A percentile compares a stretch with the other conserved stretches of the same genome.
Conservation (phyloP, 768 basidiomycete genomes). For the Sarcodon aspratus region DNA sequence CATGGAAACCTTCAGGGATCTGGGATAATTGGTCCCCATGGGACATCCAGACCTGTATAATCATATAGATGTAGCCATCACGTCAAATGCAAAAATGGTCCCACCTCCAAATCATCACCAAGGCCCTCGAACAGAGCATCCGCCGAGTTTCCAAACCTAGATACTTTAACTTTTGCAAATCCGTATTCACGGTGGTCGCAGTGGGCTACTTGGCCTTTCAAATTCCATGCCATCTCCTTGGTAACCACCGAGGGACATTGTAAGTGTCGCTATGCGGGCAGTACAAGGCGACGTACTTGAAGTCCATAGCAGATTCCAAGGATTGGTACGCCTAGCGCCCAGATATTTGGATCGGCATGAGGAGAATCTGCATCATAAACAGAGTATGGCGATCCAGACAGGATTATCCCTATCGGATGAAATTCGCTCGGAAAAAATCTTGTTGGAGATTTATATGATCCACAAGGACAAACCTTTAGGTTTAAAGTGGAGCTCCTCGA, state of each 20-base stretch:
- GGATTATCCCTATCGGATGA: slow-evolving; percentile 62
- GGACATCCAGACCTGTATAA: slow-evolving; percentile 94
- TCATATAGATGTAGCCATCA: not conserved
- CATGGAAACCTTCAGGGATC: slow-evolving; percentile 74
- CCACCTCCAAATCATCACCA: slow-evolving; percentile 82
- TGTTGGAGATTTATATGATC: not conserved
- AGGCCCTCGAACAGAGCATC: slow-evolving; percentile 81
- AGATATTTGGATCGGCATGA: slow-evolving; percentile 88
- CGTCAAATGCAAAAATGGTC: slow-evolving; percentile 5
- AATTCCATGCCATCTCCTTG: slow-evolving; percentile 88
- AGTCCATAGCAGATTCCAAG: slow-evolving; percentile 97
- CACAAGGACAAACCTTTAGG: slow-evolving; percentile 62
- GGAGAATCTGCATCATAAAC: slow-evolving; percentile 92
- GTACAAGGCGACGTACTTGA: slow-evolving; percentile 41
- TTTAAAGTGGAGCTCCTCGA: slow-evolving; percentile 82
- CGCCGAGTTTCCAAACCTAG: slow-evolving; percentile 42
- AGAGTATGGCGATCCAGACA: slow-evolving; percentile 97
- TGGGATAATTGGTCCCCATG: slow-evolving; percentile 90
- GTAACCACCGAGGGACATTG: not conserved
- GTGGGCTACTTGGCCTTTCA: slow-evolving; percentile 74
- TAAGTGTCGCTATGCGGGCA: not conserved
- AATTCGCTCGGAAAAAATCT: slow-evolving; percentile 6
- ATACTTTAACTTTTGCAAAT: slow-evolving; percentile 70
- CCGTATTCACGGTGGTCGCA: slow-evolving; percentile 95
- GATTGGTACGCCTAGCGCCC: slow-evolving; percentile 79